Percentiles rank a stretch among this genome's conserved stretches.
phyloP scores from a whole-genome alignment of 2,329 filamentous ascomycete genomes.

The Claviceps fusiformis region DNA sequence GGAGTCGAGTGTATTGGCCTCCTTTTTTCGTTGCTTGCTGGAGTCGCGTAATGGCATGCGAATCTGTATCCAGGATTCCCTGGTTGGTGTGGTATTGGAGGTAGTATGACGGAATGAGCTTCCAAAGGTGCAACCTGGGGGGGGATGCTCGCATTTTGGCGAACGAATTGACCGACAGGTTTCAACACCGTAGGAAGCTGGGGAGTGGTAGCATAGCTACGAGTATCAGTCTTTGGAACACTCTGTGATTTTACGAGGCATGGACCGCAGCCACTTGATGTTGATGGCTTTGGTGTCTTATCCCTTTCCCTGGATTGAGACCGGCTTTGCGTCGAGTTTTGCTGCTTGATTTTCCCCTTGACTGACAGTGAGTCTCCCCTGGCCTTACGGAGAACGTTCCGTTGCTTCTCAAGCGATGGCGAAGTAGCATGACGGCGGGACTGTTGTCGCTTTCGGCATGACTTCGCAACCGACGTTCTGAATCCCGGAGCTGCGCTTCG shows the following conservation, averaged over 20 bases:
- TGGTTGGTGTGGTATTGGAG: background rate
- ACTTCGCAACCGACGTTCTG: background rate
- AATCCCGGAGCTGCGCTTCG: background rate
- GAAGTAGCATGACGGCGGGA: background rate
- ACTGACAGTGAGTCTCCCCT: background rate
- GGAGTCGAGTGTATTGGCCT: background rate
- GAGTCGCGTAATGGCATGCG: background rate
- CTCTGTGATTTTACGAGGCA: background rate
- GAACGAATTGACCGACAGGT: background rate
- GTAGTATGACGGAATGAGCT: background rate
- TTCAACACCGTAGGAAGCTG: background rate
- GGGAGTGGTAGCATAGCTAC: background rate
- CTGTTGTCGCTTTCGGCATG: slow-evolving; percentile 1
- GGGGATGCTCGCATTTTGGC: background rate
- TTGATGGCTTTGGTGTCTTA: background rate
- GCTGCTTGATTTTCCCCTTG: background rate
- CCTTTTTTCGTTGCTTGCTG: background rate
- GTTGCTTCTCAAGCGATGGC: background rate
- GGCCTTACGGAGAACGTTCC: background rate
- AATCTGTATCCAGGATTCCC: background rate
- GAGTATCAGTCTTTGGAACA: background rate
- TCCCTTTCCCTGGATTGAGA: background rate
- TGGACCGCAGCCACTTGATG: background rate
- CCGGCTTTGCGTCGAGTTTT: background rate
- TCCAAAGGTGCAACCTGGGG: background rate